phyloP scores from a whole-genome alignment of 768 basidiomycete species.

The Collybiopsis luxurians region DNA sequence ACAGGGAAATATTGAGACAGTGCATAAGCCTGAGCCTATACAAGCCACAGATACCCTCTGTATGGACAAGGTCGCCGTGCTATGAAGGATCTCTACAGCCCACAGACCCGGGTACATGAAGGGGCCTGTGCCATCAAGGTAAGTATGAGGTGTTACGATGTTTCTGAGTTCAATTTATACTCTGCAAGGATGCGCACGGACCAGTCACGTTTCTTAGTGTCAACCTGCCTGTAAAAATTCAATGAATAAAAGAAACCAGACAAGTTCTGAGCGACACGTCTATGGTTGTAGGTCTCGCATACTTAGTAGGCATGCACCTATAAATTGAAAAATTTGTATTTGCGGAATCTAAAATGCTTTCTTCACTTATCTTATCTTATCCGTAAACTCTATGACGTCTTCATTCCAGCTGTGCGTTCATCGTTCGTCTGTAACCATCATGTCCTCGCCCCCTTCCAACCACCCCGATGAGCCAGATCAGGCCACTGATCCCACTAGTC shows the following conservation, averaged over 20 bases:
- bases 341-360: background rate
- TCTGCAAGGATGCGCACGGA: conserved; percentile 1
- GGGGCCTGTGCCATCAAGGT: no score
- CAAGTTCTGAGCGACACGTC: no score
- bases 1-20: conserved; percentile 10
- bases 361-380: background rate
- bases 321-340: no score
- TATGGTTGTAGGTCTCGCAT: no score
- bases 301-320: no score
- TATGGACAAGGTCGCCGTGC: conserved; percentile 11
- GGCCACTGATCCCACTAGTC: background rate
- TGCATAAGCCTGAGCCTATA: conserved; percentile 10
- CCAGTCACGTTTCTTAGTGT: conserved; percentile 2
- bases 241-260: no score
- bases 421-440: background rate
- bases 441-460: background rate
- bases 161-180: background rate
- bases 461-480: background rate
- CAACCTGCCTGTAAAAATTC: no score
- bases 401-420: background rate
- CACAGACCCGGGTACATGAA: conserved; percentile 8
- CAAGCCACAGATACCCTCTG: conserved; percentile 6
- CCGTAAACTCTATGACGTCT: background rate
- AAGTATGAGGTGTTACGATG: background rate
- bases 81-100: conserved; percentile 9